Evolutionary conservation across 2,329 filamentous ascomycete genomes (phyloP), one percentile per base, ranked within the genome.

Genomic region (Pseudogymnoascus pannorum): DNA sequence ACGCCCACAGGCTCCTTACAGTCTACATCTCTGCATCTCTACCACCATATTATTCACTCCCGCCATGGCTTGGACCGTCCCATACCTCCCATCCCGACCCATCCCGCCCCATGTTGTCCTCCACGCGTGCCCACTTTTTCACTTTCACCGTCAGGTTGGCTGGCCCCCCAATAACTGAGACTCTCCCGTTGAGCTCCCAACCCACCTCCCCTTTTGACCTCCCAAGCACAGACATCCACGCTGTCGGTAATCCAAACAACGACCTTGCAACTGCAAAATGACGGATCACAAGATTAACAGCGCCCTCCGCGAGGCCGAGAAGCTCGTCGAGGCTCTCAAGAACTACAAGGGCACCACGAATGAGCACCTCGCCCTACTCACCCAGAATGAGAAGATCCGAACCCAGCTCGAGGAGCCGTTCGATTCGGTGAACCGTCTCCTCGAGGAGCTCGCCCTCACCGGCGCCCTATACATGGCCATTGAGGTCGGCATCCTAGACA

Each of bases 391-490:
- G 22, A 35, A 44, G 8, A 29, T 66, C 20, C 64, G 65, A 2
- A 31, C 60, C n/a, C 58, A 64, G 51, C 24, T 66, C 42, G 65
- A 66, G 42, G 61, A 60, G 8, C 65, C 65, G 5, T 63, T 63
- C 58, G 65, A 66, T 65, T 59, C 58, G 48, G 48, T 66, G 6
- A 63, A 62, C 20, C 61, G 57, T 22, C 60, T 65, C 57, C 66
- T 68, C 18, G 68, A 69, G 61, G 62, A 65, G 58, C 63, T 67
- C 61, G 65, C 64, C 24, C 35, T 58, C 14, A 61, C 61, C 20
- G 65, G 54, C 2, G 65, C 68, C 7, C 57, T 69, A 12, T 65
- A 67, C 44, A 60, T 66, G 16, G 59, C 68, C 20, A 24, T 67
- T 24, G 62, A 62, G n/a, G 65, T 62, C 33, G 62, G 62, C 22